Evolutionary conservation across 768 basidiomycete species (phyloP), one percentile per base, ranked within the genome.

Genomic region (Russula virescens): DNA sequence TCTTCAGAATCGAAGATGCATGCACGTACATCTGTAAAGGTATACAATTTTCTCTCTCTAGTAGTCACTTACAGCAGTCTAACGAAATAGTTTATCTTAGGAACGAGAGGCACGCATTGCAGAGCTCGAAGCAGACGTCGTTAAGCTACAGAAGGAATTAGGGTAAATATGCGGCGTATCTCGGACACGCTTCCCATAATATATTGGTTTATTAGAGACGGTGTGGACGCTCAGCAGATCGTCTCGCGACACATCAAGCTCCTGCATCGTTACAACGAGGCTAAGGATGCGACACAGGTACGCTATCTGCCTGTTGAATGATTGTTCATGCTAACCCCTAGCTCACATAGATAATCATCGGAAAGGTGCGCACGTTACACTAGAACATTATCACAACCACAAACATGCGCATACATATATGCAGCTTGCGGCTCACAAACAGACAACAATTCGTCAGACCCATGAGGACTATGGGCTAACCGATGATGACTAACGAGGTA

Each of bases 251-350:
- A 89, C 65, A 89, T 89, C 69, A 79, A 80, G 62, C 75, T 88
- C 3, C 73, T 90, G 25, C 88, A 90, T 71, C 77, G 75, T 43
- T 91, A 90, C 62, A 90, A 90, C 58, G 88, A 90, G 72, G 82
- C 86, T 6, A 90, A 90, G 70, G 89, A 91, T 69, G 89, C 88
- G 4, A 80, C 87, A 2, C 89, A 90, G 83, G 89, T 83, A 43
- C 23, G 38, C 45, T 19, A 14, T 26, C 16, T n/a, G 11, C 26
- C 40, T 14, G 10, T 11, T 6, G 31, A 14, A 18, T 25, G 14
- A 46, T 19, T 10, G 11, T 18, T 35, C 25, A 4, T 56, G 11
- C 52, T 40, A 21, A 43, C 9, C 4, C 2, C 14, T 13, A 0
- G 21, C 11, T 42, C 9, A 7, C 18, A 5, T 42, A 92, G 91